phyloP scores from a whole-genome alignment of 2,329 filamentous ascomycete genomes.

The Chaetothyriales sp. region DNA sequence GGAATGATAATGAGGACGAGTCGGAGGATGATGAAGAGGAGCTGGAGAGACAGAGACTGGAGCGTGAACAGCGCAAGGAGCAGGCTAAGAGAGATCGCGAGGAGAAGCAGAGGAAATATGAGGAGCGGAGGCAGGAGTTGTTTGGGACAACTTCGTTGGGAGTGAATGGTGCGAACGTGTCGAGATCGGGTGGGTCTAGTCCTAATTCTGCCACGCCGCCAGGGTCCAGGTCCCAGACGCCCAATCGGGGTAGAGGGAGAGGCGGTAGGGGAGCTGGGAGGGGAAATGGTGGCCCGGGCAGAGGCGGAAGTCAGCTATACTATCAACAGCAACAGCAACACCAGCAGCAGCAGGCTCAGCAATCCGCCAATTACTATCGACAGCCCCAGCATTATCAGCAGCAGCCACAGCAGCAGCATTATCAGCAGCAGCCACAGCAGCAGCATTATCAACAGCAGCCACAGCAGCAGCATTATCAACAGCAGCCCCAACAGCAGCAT shows the following conservation, averaged over 20 bases:
- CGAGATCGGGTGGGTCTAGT: conserved; percentile 43
- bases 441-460: conserved; percentile 23
- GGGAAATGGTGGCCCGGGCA: conserved; percentile 1
- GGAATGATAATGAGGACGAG: conserved; percentile 49
- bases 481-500: conserved; percentile 15
- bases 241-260: conserved; percentile 35
- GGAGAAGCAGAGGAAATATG: conserved; percentile 81
- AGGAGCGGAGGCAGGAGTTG: conserved; percentile 75
- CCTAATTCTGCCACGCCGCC: conserved; percentile 52
- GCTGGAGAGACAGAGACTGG: conserved; percentile 50
- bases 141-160: conserved; percentile 48
- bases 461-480: neutral
- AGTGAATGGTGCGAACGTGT: conserved; percentile 3
- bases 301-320: neutral
- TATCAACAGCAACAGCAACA: neutral
- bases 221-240: conserved; percentile 24
- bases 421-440: conserved; percentile 22
- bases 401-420: conserved; percentile 27
- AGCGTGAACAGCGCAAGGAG: conserved; percentile 58
- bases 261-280: conserved; percentile 24
- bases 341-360: conserved; percentile 16
- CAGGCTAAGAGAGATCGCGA: conserved; percentile 68
- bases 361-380: conserved; percentile 21
- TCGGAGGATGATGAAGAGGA: conserved; percentile 42
- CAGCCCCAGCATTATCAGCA: conserved; percentile 23